phyloP scores from a whole-genome alignment of 2,329 filamentous ascomycete genomes.

The Mycosphaerelloides madeirae region DNA sequence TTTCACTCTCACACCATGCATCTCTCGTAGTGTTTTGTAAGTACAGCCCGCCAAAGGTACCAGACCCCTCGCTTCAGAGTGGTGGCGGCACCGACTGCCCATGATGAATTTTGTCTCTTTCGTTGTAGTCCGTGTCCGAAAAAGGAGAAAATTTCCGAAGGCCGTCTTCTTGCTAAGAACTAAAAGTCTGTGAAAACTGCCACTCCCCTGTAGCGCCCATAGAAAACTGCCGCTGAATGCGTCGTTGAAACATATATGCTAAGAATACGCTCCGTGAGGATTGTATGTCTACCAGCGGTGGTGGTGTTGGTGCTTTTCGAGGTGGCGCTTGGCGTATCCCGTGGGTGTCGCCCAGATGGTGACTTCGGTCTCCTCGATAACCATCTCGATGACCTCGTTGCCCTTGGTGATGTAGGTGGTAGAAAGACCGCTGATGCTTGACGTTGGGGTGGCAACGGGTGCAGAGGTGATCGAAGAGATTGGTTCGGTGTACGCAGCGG shows the following conservation, averaged over 20 bases:
- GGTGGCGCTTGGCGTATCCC: conserved; percentile 27
- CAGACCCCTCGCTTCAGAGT: too few species aligned
- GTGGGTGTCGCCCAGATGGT: conserved; percentile 37
- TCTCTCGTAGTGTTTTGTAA: too few species aligned
- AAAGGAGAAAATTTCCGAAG: too few species aligned
- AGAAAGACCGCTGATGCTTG: conserved; percentile 28
- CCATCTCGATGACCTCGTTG: conserved; percentile 42
- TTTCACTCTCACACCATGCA: too few species aligned
- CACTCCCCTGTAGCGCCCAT: neutral
- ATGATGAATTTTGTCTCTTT: too few species aligned
- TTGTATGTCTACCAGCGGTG: conserved; percentile 5
- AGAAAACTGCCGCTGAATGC: conserved; percentile 1
- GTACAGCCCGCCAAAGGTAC: too few species aligned
- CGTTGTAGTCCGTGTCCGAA: too few species aligned
- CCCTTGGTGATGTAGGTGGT: conserved; percentile 41
- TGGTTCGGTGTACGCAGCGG: neutral
- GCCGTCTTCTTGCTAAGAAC: too few species aligned
- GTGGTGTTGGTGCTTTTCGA: conserved; percentile 27
- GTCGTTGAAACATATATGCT: neutral
- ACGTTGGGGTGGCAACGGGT: conserved; percentile 22
- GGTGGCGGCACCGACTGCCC: too few species aligned
- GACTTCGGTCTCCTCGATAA: conserved; percentile 41
- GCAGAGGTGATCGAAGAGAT: conserved; percentile 16
- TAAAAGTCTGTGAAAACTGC: too few species aligned
- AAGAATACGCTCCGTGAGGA: too few species aligned